Evolutionary conservation across 345 rosid genomes (phyloP).

Genomic region (Linum usitatissimum): DNA sequence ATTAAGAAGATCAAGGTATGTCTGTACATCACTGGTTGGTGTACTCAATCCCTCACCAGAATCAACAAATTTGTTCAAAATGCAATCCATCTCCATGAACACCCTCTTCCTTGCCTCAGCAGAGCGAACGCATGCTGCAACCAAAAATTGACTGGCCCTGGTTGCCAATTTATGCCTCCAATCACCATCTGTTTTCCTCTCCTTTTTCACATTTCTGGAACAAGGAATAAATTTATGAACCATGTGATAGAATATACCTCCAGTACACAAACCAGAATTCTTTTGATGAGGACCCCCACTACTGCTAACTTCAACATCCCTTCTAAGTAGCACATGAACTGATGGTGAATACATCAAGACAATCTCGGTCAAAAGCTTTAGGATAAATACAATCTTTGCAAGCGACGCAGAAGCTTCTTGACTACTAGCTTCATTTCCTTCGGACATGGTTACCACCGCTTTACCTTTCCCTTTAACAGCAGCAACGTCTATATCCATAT

Average conservation of each 20-base stretch:
- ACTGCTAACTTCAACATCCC: slow-evolving; percentile 61
- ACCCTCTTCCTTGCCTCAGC: slow-evolving; percentile 81
- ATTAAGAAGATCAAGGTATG: slow-evolving; percentile 67
- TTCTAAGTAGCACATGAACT: slow-evolving; percentile 67
- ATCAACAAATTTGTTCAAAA: slow-evolving; percentile 58
- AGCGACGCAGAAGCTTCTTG: slow-evolving; percentile 63
- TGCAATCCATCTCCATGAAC: slow-evolving; percentile 53
- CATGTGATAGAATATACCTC: slow-evolving; percentile 75
- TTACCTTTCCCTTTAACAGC: slow-evolving; percentile 76
- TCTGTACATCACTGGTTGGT: slow-evolving; percentile 55
- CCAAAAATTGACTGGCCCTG: slow-evolving; percentile 75
- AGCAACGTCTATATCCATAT: slow-evolving; percentile 89
- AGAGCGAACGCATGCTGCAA: slow-evolving; percentile 85
- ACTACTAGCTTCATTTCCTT: slow-evolving; percentile 35
- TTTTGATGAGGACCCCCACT: slow-evolving; percentile 45
- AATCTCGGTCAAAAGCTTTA: slow-evolving; percentile 88
- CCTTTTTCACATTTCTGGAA: slow-evolving; percentile 53
- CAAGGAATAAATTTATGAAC: slow-evolving; percentile 64
- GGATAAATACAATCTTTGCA: slow-evolving; percentile 75
- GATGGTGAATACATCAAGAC: slow-evolving; percentile 75
- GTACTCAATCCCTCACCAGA: slow-evolving; percentile 44
- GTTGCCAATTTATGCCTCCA: slow-evolving; percentile 83
- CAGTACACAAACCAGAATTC: slow-evolving; percentile 27
- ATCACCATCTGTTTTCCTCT: slow-evolving; percentile 62
- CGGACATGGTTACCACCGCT: slow-evolving; percentile 55